Base-by-base conservation (phyloP, 208 protist species). In the Leishmania arabica region DNA sequence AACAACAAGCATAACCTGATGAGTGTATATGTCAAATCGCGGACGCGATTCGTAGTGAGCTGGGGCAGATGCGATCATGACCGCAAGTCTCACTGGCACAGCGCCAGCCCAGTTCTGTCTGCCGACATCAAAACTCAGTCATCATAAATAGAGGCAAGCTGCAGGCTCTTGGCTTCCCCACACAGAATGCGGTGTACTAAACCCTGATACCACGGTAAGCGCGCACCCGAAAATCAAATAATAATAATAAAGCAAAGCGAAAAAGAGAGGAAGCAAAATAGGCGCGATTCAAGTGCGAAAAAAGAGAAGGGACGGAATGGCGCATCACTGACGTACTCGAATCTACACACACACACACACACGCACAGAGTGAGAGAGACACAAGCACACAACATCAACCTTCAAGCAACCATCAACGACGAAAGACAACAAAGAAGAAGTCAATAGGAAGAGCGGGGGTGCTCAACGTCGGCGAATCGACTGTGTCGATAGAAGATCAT, bases 391-490 rank as follows among this genome's bases (percentile, higher is more conserved):
- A 45, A 40, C 3, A 24, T 64, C 27, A 64, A 27, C 58, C 27
- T 64, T 31, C 27, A 34, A 13, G n/a, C 27, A 42, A 66, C 8
- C 24, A 15, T 24, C 42, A 49, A 53, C 40, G 13, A 45, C 5
- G 19, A 51, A 53, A 60, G 47, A 17, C 31, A 65, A 66, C 42
- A 45, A 78, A 73, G 66, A 42, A 74, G n/a, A 42, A 74, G n/a
- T 40, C 51, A 34, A 81, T 8, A 40, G 6, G 27, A 71, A 15
- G 11, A 45, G 19, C 42, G 42, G 31, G 42, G 37, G 42, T 11
- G 11, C 21, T 47, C 21, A 27, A 1, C 27, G 37, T 24, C 5
- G 27, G 37, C 49, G n/a, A 47, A 47, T 49, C 3, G 27, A n/a
- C 21, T 8, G 4, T 56, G 31, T 69, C 34, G 34, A 69, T 17